These are phyloP conservation scores for Cardamine resedifolia DNA, from an alignment of 345 rosid genomes.

Conservation along the genomic window DNA sequence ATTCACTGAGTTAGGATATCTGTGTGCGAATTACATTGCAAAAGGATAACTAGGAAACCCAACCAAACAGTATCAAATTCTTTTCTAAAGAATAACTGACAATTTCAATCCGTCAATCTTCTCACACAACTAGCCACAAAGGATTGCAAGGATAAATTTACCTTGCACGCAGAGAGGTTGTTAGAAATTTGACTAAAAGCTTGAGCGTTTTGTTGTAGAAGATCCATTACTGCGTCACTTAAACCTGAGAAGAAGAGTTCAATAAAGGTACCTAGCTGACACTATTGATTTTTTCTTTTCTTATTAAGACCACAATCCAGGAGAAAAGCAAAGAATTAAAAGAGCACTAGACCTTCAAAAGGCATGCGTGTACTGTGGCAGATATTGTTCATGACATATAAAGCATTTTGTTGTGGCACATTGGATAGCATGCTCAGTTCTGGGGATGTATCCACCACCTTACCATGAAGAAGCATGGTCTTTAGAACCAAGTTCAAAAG, in stretches of 20 bases:
- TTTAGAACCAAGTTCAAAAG: slow-evolving; percentile 38
- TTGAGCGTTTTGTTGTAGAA: slow-evolving; percentile 72
- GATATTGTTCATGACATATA: slow-evolving; percentile 49
- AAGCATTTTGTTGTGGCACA: slow-evolving; percentile 53
- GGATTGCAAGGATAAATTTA: slow-evolving; percentile 33
- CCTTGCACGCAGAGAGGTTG: slow-evolving; percentile 76
- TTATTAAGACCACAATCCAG: neutral
- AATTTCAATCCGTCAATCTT: neutral
- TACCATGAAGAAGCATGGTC: slow-evolving; percentile 42
- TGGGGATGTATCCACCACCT: slow-evolving; percentile 77
- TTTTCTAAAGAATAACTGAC: no score
- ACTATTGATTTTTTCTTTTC: neutral
- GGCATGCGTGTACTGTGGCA: slow-evolving; percentile 46
- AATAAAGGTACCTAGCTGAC: slow-evolving; percentile 19
- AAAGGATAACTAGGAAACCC: neutral
- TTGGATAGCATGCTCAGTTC: slow-evolving; percentile 52
- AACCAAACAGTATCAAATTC: slow-evolving; percentile 7
- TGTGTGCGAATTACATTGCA: neutral
- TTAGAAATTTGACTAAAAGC: slow-evolving; percentile 66
- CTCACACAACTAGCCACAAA: slow-evolving; percentile 10
- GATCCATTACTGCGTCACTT: slow-evolving; percentile 59
- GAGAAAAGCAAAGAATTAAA: slow-evolving; percentile 23
- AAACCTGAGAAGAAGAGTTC: slow-evolving; percentile 52
- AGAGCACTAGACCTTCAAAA: slow-evolving; percentile 61
- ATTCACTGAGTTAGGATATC: slow-evolving; percentile 27